Evolutionary conservation across 1,284 basidiomycete genomes (phyloP), one percentile per base, ranked within the genome.

Genomic region (Cryptococcus wingfieldii): DNA sequence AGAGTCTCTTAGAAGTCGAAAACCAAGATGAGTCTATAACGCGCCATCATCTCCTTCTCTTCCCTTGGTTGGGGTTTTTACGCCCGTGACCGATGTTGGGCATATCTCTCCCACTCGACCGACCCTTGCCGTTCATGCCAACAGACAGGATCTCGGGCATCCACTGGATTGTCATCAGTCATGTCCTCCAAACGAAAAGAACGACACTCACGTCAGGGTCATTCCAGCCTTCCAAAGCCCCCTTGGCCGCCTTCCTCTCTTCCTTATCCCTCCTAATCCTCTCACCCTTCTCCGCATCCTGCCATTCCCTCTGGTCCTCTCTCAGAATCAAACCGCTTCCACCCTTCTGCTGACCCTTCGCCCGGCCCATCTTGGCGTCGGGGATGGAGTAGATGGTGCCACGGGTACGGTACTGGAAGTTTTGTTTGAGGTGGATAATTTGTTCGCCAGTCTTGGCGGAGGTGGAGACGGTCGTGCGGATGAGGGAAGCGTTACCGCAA

Each of bases 321-420:
- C 94, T 82, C 62, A 96, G 77, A 59, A 97, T 87, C 47, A 94
- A 78, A 4, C 89, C 79, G 9, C 74, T 73, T 31, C 75, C 77
- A n/a, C 73, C 88, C 58, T 87, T 86, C 5, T 87, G 85, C 16
- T 86, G 77, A 1, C 91, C 90, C 77, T 93, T 94, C 5, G 92
- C 86, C 42, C 87, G 86, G 48, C 95, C 94, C 41, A 88, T 81
- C 72, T 93, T 95, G 23, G 96, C 91, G 44, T 87, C 82, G 4
- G 96, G 95, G 61, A 99, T 93, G 19, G 91, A 86, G 77, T 90
- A 98, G 68, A 88, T 88, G 10, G 92, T 95, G 16, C 96, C 96
- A 19, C 96, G 86, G 31, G 87, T 83, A 61, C 86, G 87, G 80
- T 95, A 97, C 71, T 95, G 91, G 78, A 95, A 98, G 78, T 95